Evolutionary conservation across 1,284 basidiomycete genomes (phyloP), one percentile per base, ranked within the genome.

Genomic region (Moesziomyces parantarcticus): DNA sequence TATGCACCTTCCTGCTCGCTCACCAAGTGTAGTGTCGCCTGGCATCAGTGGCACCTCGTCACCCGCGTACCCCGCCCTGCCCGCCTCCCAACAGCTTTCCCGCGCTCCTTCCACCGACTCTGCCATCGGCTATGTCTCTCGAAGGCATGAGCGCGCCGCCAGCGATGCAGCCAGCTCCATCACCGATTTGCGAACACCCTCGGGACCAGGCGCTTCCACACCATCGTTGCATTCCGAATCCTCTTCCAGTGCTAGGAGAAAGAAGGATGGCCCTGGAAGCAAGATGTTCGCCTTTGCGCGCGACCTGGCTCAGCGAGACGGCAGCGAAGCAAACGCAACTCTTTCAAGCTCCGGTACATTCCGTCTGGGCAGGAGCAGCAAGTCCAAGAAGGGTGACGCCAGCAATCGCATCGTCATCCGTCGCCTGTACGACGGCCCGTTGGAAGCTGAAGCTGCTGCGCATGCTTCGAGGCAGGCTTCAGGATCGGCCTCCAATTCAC

Each of bases 271-370:
- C 0, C 22, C 60, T 1, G 60, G 70, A 22, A 67, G 58, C 60
- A 73, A 68, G 48, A 57, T 73, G 51, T 48, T 67, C 10, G 47
- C 70, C 9, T 73, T 73, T 46, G 64, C 63, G 5, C 63, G 63
- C 4, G 69, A 72, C 21, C 47, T 66, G 7, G 23, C 53, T 10
- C 50, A 59, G 25, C 58, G 69, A 6, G 63, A 63, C 23, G 50
- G 57, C n/a, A 39, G 55, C 25, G 65, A 68, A 7, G 18, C 39
- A 22, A 29, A 41, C 20, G 20, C 47, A 13, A 46, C 51, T 1
- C 25, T 68, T 9, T 23, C 65, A 8, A 68, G 50, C 34, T 60
- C 70, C 3, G 50, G 50, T 3, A 66, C 64, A 0, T 64, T 67
- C 49, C 53, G 64, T 10, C 53, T 64, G 7, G 60, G 64, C 25